Evolutionary conservation across 2,329 filamentous ascomycete species (phyloP), one percentile per base, ranked within the genome.

Genomic region (Diplodia intermedia): DNA sequence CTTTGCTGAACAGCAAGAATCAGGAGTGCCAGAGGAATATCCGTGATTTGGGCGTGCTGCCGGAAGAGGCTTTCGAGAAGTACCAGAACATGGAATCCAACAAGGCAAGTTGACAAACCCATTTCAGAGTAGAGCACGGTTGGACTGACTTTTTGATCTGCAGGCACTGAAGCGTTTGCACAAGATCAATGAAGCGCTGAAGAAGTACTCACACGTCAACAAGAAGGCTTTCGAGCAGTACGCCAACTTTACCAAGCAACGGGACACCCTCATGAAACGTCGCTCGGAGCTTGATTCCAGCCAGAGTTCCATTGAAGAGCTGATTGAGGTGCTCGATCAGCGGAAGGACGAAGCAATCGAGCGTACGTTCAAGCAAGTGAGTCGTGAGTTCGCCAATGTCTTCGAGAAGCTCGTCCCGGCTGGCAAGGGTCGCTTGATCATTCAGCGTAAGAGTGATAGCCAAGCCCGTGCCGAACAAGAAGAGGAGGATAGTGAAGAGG

Each of bases 181-280:
- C 81, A 96, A 94, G 75, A 93, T 94, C 75, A 96, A 97, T 71
- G 92, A 97, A 73, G 89, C 91, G 0, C 85, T 98, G 66, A 98
- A 98, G 82, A 97, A 97, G 78, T 98, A 95, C 82, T 93, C 93
- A 67, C 93, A 97, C 75, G 94, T 99, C 82, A 99, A 99, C 86
- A 99, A 98, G 83, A 98, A 99, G 82, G 95, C 95, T 0, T 97
- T 98, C 77, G 96, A 99, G 80, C 95, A 99, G 79, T 99, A 98
- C 83, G 96, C 94, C 82, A 97, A 90, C 81, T 99, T 98, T 78
- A 97, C 94, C 8, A 91, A 90, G 62, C 93, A 97, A 80, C 91
- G 96, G 68, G 94, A 97, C 70, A 90, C 91, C 26, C 85, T 99
- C 20, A 91, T 91, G 61, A 91, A 91, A 75, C 91, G 95, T 72